Evolutionary conservation across 352 stramenopile species (phyloP), one percentile per base, ranked within the genome.

Genomic region (Plasmopara muralis): DNA sequence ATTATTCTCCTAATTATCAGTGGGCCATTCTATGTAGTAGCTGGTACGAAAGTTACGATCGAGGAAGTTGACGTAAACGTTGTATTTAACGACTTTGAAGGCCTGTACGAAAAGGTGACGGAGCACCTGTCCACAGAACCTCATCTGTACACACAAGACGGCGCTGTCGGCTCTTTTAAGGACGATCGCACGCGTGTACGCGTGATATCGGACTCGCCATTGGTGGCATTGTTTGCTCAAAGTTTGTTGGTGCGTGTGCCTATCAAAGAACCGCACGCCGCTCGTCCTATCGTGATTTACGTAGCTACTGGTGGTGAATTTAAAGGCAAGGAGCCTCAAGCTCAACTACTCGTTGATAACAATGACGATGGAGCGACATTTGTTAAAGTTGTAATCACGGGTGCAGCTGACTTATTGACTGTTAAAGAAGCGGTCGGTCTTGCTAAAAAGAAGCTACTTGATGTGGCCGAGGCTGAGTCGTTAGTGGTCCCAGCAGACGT

Each of bases 201-300:
- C 28, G 78, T 92, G 30, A 87, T 92, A 60, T 77, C 82, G 25
- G 82, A 92, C 66, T 85, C 77, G 33, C 73, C 82, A n/a, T 37
- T 78, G 29, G 69, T 86, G 33, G 82, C 82, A 39, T 62, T 87
- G 31, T 86, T 85, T 41, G 69, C 76, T 9, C 72, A 89, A 62
- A 88, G 67, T 56, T 47, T 92, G 50, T 47, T 92, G 47, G 78
- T 89, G 53, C 72, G 74, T 53, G 77, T 90, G 25, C 75, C 74
- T 18, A 70, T 57, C 20, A 84, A 85, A 59, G 72, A 89, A 53
- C 35, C 68, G 6, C 75, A 87, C 46, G 79, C 71, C n/a, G 74
- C 64, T 47, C 82, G 82, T 18, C 78, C 78, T 5, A 89, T 92
- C 58, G 77, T 92, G 42, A 63, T 87, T 29, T 88, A 89, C 59